Percentiles rank a stretch among this genome's conserved stretches.
These are phyloP conservation scores for Aureobasidium sp. DNA, from an alignment of 2,329 filamentous ascomycete genomes.

Conservation along the genomic window DNA sequence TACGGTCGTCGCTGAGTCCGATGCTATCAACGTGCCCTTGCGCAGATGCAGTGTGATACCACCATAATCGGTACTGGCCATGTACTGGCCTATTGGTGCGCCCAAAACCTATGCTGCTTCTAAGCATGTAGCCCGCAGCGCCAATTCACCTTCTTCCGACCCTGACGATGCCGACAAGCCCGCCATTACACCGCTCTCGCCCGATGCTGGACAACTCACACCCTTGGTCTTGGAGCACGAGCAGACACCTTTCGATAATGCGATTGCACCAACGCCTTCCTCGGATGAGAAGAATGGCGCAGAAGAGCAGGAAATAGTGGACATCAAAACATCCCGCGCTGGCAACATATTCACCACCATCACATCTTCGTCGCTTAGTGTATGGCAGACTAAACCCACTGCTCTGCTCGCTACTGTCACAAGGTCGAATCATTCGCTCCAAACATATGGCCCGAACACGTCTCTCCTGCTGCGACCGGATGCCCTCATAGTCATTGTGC, in stretches of 20 bases:
- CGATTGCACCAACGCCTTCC: background rate
- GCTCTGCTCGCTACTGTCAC: conserved; percentile 79
- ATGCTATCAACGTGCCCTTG: background rate
- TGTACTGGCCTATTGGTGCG: conserved; percentile 89
- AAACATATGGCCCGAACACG: conserved; percentile 76
- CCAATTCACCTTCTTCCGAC: conserved; percentile 49
- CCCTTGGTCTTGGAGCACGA: conserved; percentile 7
- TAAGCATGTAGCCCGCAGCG: conserved; percentile 49
- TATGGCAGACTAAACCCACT: conserved; percentile 94
- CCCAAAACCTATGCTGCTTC: conserved; percentile 74
- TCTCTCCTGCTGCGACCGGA: conserved; percentile 83
- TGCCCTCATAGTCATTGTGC: conserved; percentile 82
- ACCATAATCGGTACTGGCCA: conserved; percentile 33
- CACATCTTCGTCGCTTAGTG: conserved; percentile 73
- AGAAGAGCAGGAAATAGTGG: conserved; percentile 49
- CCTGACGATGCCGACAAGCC: conserved; percentile 41
- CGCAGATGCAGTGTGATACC: conserved; percentile 12
- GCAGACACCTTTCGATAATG: background rate
- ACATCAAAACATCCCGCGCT: conserved; percentile 66
- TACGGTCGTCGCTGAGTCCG: background rate
- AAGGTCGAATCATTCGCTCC: conserved; percentile 70
- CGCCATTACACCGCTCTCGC: background rate
- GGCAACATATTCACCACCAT: conserved; percentile 84
- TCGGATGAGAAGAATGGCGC: background rate
- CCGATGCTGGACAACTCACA: conserved; percentile 5